These are phyloP conservation scores for Leersia perrieri DNA, from an alignment of 176 grass and related monocot genomes.

Conservation along the genomic window DNA sequence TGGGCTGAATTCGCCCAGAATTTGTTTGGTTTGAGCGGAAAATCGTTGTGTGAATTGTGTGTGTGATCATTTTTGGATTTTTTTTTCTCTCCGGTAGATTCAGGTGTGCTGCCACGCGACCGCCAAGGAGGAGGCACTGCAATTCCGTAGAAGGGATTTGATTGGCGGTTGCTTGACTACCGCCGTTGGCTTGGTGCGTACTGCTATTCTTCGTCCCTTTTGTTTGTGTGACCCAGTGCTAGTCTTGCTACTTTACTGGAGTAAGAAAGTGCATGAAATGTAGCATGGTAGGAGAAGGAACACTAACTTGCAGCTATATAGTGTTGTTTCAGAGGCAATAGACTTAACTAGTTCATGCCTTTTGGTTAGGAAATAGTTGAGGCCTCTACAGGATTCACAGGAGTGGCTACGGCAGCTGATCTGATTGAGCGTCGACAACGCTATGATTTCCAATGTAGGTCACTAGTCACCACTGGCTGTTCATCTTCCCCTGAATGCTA, in stretches of 20 bases:
- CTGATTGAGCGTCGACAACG: slow-evolving; percentile 88
- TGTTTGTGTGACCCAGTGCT: not conserved
- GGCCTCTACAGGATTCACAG: slow-evolving; percentile 46
- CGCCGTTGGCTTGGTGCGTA: slow-evolving; percentile 59
- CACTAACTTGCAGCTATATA: not conserved
- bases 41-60: no score
- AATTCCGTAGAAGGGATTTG: slow-evolving; percentile 47
- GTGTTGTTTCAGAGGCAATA: slow-evolving; percentile 9
- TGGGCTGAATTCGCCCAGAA: not conserved
- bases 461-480: slow-evolving; percentile 13
- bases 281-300: not conserved
- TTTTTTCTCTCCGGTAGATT: not conserved
- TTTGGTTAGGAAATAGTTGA: slow-evolving; percentile 54
- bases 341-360: not conserved
- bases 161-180: slow-evolving; percentile 42
- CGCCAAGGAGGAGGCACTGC: slow-evolving; percentile 14
- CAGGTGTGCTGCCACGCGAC: slow-evolving; percentile 34
- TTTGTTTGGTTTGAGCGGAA: not conserved
- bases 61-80: not conserved
- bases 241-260: not conserved
- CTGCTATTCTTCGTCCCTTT: not conserved
- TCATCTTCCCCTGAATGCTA: not conserved
- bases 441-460: slow-evolving; percentile 93
- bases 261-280: not conserved
- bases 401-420: slow-evolving; percentile 70